Evolutionary conservation across 2,329 filamentous ascomycete genomes (phyloP).

Genomic region (Diaporthe amygdali): DNA sequence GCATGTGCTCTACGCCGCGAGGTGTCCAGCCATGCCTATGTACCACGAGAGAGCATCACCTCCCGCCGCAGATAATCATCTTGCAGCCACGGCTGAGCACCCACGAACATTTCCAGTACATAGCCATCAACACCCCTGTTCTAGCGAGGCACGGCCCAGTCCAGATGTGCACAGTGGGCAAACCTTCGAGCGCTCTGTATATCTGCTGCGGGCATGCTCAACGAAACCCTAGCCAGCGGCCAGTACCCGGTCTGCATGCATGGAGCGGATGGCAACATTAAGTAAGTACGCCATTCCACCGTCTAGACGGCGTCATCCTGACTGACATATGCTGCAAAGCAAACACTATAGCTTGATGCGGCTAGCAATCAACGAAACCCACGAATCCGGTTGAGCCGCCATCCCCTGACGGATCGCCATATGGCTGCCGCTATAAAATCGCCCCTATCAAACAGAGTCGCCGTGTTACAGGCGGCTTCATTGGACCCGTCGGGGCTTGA

Average conservation of each 20-base stretch:
- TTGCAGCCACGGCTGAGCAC: neutral
- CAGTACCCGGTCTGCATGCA: neutral
- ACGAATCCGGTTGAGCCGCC: neutral
- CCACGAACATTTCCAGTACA: neutral
- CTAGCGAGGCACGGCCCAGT: neutral
- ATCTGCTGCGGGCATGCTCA: neutral
- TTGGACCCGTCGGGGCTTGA: neutral
- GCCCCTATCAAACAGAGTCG: neutral
- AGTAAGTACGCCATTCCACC: too few species aligned
- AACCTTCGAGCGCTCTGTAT: neutral
- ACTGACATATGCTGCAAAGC: neutral
- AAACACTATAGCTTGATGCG: neutral
- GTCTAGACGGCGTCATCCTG: neutral
- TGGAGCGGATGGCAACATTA: neutral
- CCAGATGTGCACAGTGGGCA: neutral
- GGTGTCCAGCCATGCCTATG: neutral
- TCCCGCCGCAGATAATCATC: neutral
- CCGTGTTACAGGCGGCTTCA: neutral
- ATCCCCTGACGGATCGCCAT: neutral
- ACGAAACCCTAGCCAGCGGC: neutral
- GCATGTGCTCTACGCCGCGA: neutral
- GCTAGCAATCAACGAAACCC: neutral
- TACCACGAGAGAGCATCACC: neutral
- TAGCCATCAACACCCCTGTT: neutral
- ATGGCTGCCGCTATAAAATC: neutral